Evolutionary conservation across 164 flowering plant species (phyloP), one percentile per base, ranked within the genome.

Genomic region (Chloranthus sessilifolius): DNA sequence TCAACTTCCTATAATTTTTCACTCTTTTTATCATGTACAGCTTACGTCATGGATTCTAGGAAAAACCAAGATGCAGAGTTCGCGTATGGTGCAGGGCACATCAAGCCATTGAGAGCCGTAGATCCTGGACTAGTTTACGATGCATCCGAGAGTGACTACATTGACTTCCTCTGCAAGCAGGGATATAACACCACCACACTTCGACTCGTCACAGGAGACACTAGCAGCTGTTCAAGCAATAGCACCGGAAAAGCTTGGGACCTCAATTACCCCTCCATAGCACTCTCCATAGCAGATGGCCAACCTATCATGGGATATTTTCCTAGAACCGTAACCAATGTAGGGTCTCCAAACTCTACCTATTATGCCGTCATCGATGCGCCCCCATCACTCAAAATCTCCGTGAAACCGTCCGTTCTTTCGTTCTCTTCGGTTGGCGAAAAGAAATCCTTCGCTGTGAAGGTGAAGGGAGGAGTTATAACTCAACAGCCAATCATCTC

Each of bases 91-190:
- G 54, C 83, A 0, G 87, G 87, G 4, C 81, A 75, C 14, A 40
- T 76, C 56, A 65, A 78, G 56, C 81, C 80, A 9, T 3, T 36
- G 4, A 41, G 45, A 6, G 83, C 81, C 1, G 33, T 56, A 12
- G n/a, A 70, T 17, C 78, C 83, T 0, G 88, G 83, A 0, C 82
- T 74, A 33, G 63, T 78, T 14, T 81, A 61, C 14, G 78, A 81
- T 21, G 60, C 77, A 15, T 38, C 58, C 1, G 63, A 60, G 21
- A 34, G 27, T 11, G 85, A 74, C 43, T 76, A 74, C 36, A 40
- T 77, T 1, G 51, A 64, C 37, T 59, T 74, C 67, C 75, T 81
- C 15, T 78, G 84, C 74, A 61, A 61, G 31, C 63, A 60, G 30
- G 82, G 77, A 10, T 74, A 67, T 61, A 57, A 61, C 34, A 46